A percentile compares a stretch with the other conserved stretches of the same genome.
Evolutionary conservation across 768 basidiomycete species (phyloP).

Genomic region (Amanita fuliginea): DNA sequence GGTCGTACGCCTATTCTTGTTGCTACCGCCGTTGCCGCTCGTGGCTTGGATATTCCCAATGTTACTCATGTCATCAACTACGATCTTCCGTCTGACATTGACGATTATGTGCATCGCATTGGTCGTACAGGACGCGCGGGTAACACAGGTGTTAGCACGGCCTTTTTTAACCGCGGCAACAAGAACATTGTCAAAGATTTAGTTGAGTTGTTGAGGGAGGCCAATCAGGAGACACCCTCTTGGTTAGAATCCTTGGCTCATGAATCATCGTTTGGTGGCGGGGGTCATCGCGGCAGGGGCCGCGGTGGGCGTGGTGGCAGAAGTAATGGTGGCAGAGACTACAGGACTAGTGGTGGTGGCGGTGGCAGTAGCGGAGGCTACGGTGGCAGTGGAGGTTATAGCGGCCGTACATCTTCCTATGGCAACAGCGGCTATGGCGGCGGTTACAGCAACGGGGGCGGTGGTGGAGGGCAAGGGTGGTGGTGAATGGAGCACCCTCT

Average conservation of each 20-base stretch:
- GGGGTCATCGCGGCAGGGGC: slow-evolving; percentile 41
- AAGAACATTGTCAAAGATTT: slow-evolving; percentile 87
- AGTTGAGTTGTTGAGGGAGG: slow-evolving; percentile 88
- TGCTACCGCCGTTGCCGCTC: slow-evolving; percentile 96
- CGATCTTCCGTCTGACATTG: slow-evolving; percentile 95
- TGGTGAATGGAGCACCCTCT: slow-evolving; percentile 24
- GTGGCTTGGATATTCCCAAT: slow-evolving; percentile 98
- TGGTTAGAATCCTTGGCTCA: slow-evolving; percentile 87
- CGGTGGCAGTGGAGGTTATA: slow-evolving; percentile 12
- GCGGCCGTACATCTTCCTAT: slow-evolving; percentile 13
- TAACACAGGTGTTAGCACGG: slow-evolving; percentile 91
- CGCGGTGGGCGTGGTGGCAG: slow-evolving; percentile 43
- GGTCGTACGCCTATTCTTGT: slow-evolving; percentile 95
- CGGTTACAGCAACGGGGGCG: slow-evolving; percentile 14
- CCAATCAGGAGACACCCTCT: slow-evolving; percentile 86
- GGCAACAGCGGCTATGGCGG: slow-evolving; percentile 11
- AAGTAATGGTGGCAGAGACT: slow-evolving; percentile 34
- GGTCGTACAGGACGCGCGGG: slow-evolving; percentile 98
- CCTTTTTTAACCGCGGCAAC: slow-evolving; percentile 93
- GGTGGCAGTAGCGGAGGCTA: slow-evolving; percentile 17
- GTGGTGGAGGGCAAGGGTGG: slow-evolving; percentile 29
- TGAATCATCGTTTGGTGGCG: slow-evolving; percentile 66
- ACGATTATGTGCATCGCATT: slow-evolving; percentile 98
- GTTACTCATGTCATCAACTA: slow-evolving; percentile 99
- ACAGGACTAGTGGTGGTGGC: slow-evolving; percentile 18